phyloP scores from a whole-genome alignment of 2,329 filamentous ascomycete genomes.

The Fusarium tupiense region DNA sequence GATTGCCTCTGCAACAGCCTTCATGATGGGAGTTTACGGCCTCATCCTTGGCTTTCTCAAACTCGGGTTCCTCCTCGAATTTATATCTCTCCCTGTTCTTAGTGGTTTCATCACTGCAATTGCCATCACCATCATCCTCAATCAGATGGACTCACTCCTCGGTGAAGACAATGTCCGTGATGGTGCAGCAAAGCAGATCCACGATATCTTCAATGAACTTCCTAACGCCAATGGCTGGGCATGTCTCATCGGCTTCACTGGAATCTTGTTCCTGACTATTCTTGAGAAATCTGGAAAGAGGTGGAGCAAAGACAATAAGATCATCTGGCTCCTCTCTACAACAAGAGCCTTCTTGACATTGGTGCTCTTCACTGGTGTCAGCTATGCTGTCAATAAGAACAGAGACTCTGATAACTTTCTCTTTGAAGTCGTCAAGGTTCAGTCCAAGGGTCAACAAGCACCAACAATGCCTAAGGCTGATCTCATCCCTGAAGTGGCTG shows the following conservation, averaged over 20 bases:
- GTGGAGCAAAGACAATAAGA: constrained; percentile 67
- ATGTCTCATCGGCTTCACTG: constrained; percentile 66
- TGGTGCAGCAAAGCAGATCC: constrained; percentile 66
- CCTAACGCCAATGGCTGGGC: constrained; percentile 67
- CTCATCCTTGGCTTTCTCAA: constrained; percentile 69
- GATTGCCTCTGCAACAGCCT: constrained; percentile 69
- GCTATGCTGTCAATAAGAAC: constrained; percentile 68
- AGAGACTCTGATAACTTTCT: constrained; percentile 52
- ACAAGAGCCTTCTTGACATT: constrained; percentile 69
- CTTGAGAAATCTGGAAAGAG: constrained; percentile 67
- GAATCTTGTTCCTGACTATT: constrained; percentile 64
- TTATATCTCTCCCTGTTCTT: constrained; percentile 71
- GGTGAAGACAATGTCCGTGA: constrained; percentile 61
- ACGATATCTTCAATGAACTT: constrained; percentile 66
- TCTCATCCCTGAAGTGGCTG: constrained; percentile 63
- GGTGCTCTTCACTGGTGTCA: constrained; percentile 70
- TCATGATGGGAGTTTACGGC: constrained; percentile 70
- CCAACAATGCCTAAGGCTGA: constrained; percentile 58
- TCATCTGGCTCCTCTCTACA: constrained; percentile 67
- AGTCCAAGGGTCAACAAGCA: constrained; percentile 62
- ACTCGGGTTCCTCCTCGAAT: constrained; percentile 72
- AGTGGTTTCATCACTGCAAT: constrained; percentile 74
- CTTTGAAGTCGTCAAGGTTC: constrained; percentile 68
- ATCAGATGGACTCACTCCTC: constrained; percentile 70
- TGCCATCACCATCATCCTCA: constrained; percentile 71